Evolutionary conservation across 805 yeast species (phyloP).

Genomic region (Wickerhamomyces ciferrii): DNA sequence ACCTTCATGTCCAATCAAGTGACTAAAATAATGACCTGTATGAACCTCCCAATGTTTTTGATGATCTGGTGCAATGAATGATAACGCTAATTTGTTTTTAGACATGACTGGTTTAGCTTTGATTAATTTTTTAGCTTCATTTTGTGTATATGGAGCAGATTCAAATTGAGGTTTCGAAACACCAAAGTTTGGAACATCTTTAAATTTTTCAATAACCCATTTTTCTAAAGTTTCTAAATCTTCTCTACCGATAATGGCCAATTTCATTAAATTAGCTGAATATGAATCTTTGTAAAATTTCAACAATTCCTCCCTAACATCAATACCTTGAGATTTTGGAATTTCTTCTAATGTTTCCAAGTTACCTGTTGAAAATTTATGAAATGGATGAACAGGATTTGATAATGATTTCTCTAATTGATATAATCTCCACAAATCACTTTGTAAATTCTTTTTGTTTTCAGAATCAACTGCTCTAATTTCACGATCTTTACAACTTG

Average conservation of each 20-base stretch:
- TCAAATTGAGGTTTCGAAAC: slow-evolving; percentile 30
- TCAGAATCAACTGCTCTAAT: slow-evolving; percentile 94
- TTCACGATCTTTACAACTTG: slow-evolving; percentile 82
- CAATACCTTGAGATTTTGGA: slow-evolving; percentile 56
- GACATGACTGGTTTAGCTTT: slow-evolving; percentile 83
- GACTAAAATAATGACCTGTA: slow-evolving; percentile 71
- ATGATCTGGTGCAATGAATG: slow-evolving; percentile 78
- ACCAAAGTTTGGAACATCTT: slow-evolving; percentile 47
- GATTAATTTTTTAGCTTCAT: slow-evolving; percentile 48
- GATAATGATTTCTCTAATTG: slow-evolving; percentile 77
- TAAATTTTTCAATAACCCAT: slow-evolving; percentile 67
- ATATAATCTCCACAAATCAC: slow-evolving; percentile 81
- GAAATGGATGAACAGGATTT: slow-evolving; percentile 75
- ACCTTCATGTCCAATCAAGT: slow-evolving; percentile 90
- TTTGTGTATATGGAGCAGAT: slow-evolving; percentile 40
- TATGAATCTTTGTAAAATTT: slow-evolving; percentile 69
- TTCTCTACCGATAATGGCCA: slow-evolving; percentile 82
- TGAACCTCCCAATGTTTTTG: slow-evolving; percentile 58
- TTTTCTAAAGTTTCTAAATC: slow-evolving; percentile 61
- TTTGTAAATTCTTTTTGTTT: slow-evolving; percentile 89
- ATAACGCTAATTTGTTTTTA: slow-evolving; percentile 55
- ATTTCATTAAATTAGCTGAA: slow-evolving; percentile 84
- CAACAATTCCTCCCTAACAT: slow-evolving; percentile 77
- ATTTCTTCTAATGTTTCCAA: slow-evolving; percentile 60
- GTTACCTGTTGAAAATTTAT: slow-evolving; percentile 90